These are phyloP conservation scores for Penicillium roqueforti DNA, from an alignment of 495 filamentous ascomycete species.

Conservation along the genomic window DNA sequence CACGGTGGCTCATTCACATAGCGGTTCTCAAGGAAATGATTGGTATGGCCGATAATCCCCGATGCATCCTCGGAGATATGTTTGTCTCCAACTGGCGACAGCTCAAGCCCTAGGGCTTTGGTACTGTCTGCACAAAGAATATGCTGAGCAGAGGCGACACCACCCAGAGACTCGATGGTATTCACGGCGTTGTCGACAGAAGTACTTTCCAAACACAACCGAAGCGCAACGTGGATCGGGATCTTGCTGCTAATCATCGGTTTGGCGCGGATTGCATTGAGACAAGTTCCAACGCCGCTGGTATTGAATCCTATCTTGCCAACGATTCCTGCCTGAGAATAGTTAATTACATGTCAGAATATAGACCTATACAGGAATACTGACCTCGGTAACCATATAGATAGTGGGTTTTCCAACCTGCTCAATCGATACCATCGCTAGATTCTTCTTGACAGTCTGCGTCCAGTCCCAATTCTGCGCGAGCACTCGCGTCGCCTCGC, in stretches of 20 bases:
- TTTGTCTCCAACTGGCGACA: constrained; percentile 51
- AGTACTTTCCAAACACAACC: constrained; percentile 53
- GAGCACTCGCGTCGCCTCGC: constrained; percentile 38
- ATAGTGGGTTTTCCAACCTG: constrained; percentile 45
- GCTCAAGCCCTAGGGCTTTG: constrained; percentile 54
- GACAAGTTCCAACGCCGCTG: constrained; percentile 57
- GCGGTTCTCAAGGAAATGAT: constrained; percentile 54
- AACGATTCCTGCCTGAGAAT: constrained; percentile 58
- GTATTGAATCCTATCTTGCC: constrained; percentile 69
- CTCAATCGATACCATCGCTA: constrained; percentile 52
- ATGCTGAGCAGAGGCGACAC: constrained; percentile 59
- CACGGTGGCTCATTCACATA: constrained; percentile 49
- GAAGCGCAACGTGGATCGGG: constrained; percentile 61
- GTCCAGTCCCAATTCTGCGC: constrained; percentile 70
- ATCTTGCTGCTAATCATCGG: constrained; percentile 52
- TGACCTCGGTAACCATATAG: constrained; percentile 44
- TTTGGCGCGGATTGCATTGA: constrained; percentile 62
- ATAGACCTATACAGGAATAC: background rate
- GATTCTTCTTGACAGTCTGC: constrained; percentile 45
- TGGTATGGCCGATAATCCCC: constrained; percentile 56
- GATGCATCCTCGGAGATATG: constrained; percentile 43
- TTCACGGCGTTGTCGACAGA: constrained; percentile 50
- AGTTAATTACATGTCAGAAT: background rate
- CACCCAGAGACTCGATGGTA: constrained; percentile 41
- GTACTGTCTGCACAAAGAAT: constrained; percentile 56